Conservation (phyloP, 1,284 basidiomycete genomes). For the Ustilago vetiveriae region DNA sequence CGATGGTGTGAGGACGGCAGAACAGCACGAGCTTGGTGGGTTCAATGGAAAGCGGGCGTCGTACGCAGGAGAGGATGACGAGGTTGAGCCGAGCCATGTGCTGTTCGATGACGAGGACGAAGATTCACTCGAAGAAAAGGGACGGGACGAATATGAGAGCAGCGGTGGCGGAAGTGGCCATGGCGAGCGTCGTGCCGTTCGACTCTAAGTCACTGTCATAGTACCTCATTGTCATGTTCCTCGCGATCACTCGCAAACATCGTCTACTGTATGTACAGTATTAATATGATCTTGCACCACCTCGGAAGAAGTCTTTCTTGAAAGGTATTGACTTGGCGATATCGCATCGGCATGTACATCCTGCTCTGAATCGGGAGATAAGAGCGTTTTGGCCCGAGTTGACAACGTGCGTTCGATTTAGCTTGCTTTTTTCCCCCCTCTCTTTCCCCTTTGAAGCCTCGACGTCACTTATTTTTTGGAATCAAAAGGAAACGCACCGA, state of each 20-base stretch:
- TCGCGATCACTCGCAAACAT: too few relatives aligned
- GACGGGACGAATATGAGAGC: conserved; percentile 18
- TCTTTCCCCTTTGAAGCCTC: too few relatives aligned
- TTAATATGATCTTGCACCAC: too few relatives aligned
- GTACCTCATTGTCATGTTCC: too few relatives aligned
- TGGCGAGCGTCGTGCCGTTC: conserved; percentile 13
- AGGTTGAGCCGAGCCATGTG: conserved; percentile 30
- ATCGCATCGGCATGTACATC: not conserved
- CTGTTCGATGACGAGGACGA: conserved; percentile 54
- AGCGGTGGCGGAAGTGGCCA: conserved; percentile 22
- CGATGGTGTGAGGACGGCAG: not conserved
- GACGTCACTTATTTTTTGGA: conserved; percentile 4
- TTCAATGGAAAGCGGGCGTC: conserved; percentile 6
- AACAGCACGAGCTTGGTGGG: conserved; percentile 36
- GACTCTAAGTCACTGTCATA: too few relatives aligned
- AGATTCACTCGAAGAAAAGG: conserved; percentile 52
- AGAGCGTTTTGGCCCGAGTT: not conserved
- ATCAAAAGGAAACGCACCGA: conserved; percentile 1
- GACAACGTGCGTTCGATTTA: conserved; percentile 4
- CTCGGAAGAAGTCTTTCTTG: too few relatives aligned
- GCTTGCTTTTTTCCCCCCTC: too few relatives aligned
- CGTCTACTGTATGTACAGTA: too few relatives aligned
- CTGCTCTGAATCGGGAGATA: not conserved
- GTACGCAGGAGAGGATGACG: conserved; percentile 6
- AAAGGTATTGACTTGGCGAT: not conserved